Base-by-base conservation (phyloP, 768 basidiomycete genomes). In the Nidularia pulvinata region DNA sequence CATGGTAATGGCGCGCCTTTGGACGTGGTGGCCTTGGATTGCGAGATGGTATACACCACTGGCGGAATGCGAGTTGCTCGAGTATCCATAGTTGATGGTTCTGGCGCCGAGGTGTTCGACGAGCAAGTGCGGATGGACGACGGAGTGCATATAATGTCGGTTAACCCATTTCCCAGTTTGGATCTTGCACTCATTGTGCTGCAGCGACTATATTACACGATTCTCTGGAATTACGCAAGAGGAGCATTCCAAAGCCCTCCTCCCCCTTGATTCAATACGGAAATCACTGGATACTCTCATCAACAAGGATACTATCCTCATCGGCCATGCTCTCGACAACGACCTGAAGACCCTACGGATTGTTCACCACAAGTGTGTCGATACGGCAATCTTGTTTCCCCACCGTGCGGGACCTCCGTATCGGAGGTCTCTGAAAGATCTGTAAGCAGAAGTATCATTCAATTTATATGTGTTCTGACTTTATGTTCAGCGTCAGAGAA, bases 21-120 rank as follows among this genome's bases (percentile, higher is more conserved):
- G 45, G 91, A 95, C 53, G 82, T 98, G 4, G 91, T 87, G 5
- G 93, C 93, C 0, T 75, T 98, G 48, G 97, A 99, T 67, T 98
- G 97, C 64, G 97, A 99, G 70, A 94, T 98, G 91, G 79, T 98
- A 7, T 94, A 95, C 71, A 91, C 93, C 0, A 98, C 95, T 0
- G 91, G 90, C 4, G 97, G 97, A 0, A 84, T 93, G 80, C 86
- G 89, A 19, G 84, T 97, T 3, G 96, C 94, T 2, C 83, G 97
- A 3, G 86, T 97, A 2, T 97, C 95, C 0, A 83, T 96, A 6
- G 84, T 98, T 1, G 90, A 96, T 63, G 88, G 86, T 6, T 65
- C 76, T 1, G 93, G 93, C 1, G 72, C 74, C 30, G 76, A 84
- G 50, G 79, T 98, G 2, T 86, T 96, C 46, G 97, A 99, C 66